These are phyloP conservation scores for Corrigiola litoralis DNA, from an alignment of 179 eudicot species.

Conservation along the genomic window DNA sequence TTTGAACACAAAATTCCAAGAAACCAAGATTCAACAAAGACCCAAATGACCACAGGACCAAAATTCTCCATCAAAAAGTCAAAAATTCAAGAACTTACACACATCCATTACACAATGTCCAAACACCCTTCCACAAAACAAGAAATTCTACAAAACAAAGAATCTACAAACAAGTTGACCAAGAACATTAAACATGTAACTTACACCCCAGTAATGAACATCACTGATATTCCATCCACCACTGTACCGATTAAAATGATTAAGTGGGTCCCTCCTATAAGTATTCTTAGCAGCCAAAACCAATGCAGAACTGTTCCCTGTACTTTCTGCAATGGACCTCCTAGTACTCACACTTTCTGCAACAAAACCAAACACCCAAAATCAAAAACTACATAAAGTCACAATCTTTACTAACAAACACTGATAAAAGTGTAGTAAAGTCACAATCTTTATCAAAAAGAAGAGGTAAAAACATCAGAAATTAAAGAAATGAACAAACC, in stretches of 20 bases:
- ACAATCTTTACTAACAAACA: not conserved
- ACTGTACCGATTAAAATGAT: slow-evolving; percentile 41
- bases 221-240: slow-evolving; percentile 87
- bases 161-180: not conserved
- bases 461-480: not conserved
- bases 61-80: not conserved
- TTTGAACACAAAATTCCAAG: not conserved
- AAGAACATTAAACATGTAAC: slow-evolving; percentile 3
- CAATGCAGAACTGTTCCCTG: slow-evolving; percentile 27
- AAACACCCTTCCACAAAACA: not conserved
- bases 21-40: not conserved
- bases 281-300: slow-evolving; percentile 64
- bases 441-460: not conserved
- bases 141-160: not conserved
- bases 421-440: too few species aligned
- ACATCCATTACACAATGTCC: not conserved
- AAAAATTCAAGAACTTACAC: not conserved
- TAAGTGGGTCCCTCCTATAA: slow-evolving; percentile 63
- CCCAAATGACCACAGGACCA: not conserved
- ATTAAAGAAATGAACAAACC: slow-evolving; percentile 7
- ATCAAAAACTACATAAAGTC: not conserved
- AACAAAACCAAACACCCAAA: not conserved
- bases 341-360: slow-evolving; percentile 19
- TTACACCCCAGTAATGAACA: slow-evolving; percentile 57
- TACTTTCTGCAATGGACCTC: slow-evolving; percentile 35